phyloP scores from a whole-genome alignment of 2,329 filamentous ascomycete genomes.

The Epichloe bromicola region DNA sequence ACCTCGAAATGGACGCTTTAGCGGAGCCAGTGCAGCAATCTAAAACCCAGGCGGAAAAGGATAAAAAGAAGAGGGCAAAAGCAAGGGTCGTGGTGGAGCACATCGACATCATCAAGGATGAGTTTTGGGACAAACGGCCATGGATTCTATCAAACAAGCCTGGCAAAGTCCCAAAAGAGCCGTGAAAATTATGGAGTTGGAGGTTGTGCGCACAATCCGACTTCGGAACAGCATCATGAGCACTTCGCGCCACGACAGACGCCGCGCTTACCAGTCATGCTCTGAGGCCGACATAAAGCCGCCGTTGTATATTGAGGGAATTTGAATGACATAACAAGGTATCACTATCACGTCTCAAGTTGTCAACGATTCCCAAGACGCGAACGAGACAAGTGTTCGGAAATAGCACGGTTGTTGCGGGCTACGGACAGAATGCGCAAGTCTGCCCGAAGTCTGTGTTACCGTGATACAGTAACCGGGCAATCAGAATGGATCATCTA shows the following conservation, averaged over 20 bases:
- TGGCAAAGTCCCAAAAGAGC: constrained; percentile 54
- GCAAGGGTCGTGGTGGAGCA: constrained; percentile 73
- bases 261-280: not conserved
- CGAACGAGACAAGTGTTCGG: not conserved
- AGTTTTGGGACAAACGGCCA: constrained; percentile 80
- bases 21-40: constrained; percentile 47
- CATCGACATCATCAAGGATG: constrained; percentile 87
- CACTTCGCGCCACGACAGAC: not conserved
- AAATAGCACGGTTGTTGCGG: not conserved
- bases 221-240: not conserved
- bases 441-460: not conserved
- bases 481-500: not conserved
- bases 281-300: not conserved
- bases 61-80: constrained; percentile 69
- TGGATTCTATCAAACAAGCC: constrained; percentile 71
- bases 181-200: constrained; percentile 11
- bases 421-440: not conserved
- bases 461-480: not conserved
- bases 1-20: constrained; percentile 32
- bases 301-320: too few relatives aligned
- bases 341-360: not conserved
- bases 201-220: not conserved
- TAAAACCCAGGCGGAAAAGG: constrained; percentile 71
- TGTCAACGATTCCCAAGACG: not conserved
- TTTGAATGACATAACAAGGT: not conserved